These are phyloP conservation scores for Leccinum broughii DNA, from an alignment of 768 basidiomycete species.

Conservation along the genomic window DNA sequence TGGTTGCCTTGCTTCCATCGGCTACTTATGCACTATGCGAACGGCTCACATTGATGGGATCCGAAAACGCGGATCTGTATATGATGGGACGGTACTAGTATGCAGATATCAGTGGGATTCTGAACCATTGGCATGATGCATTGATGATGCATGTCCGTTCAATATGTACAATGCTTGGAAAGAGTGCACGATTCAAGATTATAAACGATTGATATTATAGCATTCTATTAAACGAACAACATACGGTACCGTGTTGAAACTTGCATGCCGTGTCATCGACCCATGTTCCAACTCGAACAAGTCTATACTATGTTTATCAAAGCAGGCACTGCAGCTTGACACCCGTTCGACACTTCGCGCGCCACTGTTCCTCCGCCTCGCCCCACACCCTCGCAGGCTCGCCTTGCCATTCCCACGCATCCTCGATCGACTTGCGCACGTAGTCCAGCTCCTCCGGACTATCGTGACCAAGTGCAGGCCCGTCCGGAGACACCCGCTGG, in stretches of 20 bases:
- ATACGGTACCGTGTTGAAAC: neutral
- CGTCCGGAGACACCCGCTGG: neutral
- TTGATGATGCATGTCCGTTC: neutral
- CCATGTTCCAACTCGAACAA: neutral
- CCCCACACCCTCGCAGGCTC: slow-evolving; percentile 8
- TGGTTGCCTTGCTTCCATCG: neutral
- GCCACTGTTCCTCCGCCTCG: slow-evolving; percentile 17
- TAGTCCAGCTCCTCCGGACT: slow-evolving; percentile 11
- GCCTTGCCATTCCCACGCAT: slow-evolving; percentile 24
- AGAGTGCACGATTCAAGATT: neutral
- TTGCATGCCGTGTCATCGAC: neutral
- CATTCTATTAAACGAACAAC: neutral
- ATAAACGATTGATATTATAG: neutral
- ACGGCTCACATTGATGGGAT: neutral
- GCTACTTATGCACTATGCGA: neutral
- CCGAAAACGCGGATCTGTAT: neutral
- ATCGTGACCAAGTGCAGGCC: slow-evolving; percentile 1
- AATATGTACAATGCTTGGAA: neutral
- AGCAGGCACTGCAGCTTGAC: neutral
- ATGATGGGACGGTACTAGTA: neutral
- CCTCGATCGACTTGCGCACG: slow-evolving; percentile 16
- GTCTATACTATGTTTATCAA: neutral
- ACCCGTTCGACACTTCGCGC: neutral
- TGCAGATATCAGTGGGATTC: neutral
- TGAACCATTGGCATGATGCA: neutral